phyloP scores from a whole-genome alignment of 495 filamentous ascomycete species.

The Aspergillus incahuasiensis region DNA sequence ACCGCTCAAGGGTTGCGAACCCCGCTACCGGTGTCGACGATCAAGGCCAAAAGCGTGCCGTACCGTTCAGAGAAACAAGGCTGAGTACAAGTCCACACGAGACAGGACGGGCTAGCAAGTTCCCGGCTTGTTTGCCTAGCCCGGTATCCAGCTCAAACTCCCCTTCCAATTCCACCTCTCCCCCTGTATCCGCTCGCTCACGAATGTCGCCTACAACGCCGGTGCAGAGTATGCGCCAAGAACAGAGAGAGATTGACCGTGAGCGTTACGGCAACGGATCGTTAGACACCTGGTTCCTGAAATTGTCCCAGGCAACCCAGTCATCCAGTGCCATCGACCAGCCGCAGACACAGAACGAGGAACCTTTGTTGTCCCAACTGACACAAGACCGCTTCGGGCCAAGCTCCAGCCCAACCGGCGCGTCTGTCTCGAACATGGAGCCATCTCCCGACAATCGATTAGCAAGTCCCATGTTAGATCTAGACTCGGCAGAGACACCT shows the following conservation, averaged over 20 bases:
- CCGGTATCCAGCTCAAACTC: constrained; percentile 2
- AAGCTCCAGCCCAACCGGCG: not conserved
- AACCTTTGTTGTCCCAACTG: constrained; percentile 23
- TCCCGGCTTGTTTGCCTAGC: not conserved
- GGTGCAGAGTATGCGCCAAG: constrained; percentile 2
- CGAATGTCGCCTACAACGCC: not conserved
- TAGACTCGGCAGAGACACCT: not conserved
- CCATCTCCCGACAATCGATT: not conserved
- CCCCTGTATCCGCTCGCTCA: not conserved
- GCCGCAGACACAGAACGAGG: not conserved
- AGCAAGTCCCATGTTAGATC: not conserved
- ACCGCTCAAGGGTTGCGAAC: not conserved
- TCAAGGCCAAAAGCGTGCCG: not conserved
- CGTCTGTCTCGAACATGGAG: not conserved
- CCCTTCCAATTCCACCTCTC: constrained; percentile 2
- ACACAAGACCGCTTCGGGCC: constrained; percentile 23
- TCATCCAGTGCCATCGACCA: not conserved
- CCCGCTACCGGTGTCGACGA: not conserved
- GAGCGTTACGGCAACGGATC: constrained; percentile 38
- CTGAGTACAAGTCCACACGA: not conserved
- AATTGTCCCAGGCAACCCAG: constrained; percentile 21
- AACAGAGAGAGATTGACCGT: constrained; percentile 24
- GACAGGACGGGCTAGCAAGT: not conserved
- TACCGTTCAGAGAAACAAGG: not conserved
- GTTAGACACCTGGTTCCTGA: constrained; percentile 39